Conservation (phyloP, 306 rosid species). For the Cucurbita ficifolia region DNA sequence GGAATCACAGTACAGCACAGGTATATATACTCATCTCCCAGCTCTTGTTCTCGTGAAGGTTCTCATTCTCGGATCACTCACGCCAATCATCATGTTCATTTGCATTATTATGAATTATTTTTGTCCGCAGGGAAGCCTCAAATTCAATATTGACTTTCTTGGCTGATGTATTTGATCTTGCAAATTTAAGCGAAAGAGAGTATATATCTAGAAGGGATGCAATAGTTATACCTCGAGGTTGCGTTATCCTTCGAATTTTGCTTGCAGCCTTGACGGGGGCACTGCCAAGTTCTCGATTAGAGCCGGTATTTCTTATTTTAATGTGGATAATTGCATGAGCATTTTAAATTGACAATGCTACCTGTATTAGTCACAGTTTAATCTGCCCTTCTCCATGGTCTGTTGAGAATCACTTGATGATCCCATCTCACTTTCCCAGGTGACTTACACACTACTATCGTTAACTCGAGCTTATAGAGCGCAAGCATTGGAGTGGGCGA, state of each 20-base stretch:
- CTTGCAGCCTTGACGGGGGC: conserved; percentile 89
- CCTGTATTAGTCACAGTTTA: neutral
- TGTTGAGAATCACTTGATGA: conserved; percentile 6
- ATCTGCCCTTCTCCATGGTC: neutral
- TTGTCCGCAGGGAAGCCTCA: conserved; percentile 77
- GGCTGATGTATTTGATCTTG: conserved; percentile 78
- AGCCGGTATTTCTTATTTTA: conserved; percentile 38
- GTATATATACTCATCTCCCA: conserved; percentile 23
- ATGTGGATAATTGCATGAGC: neutral
- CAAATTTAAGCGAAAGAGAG: conserved; percentile 39
- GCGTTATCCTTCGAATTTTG: conserved; percentile 61
- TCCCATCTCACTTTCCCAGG: conserved; percentile 28
- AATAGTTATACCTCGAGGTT: conserved; percentile 71
- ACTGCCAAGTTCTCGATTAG: conserved; percentile 82
- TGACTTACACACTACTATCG: conserved; percentile 60
- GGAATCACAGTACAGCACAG: conserved; percentile 97
- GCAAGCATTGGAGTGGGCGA: conserved; percentile 79
- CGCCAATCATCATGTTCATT: neutral
- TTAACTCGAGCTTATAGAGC: conserved; percentile 57
- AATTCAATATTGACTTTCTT: conserved; percentile 89
- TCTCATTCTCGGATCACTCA: neutral
- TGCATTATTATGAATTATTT: conserved; percentile 4
- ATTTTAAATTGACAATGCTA: neutral
- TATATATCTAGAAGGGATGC: conserved; percentile 57
- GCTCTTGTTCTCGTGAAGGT: neutral